A percentile compares a stretch with the other conserved stretches of the same genome.
These are phyloP conservation scores for Fereydounia khargensis DNA, from an alignment of 1,284 basidiomycete genomes.

Conservation along the genomic window DNA sequence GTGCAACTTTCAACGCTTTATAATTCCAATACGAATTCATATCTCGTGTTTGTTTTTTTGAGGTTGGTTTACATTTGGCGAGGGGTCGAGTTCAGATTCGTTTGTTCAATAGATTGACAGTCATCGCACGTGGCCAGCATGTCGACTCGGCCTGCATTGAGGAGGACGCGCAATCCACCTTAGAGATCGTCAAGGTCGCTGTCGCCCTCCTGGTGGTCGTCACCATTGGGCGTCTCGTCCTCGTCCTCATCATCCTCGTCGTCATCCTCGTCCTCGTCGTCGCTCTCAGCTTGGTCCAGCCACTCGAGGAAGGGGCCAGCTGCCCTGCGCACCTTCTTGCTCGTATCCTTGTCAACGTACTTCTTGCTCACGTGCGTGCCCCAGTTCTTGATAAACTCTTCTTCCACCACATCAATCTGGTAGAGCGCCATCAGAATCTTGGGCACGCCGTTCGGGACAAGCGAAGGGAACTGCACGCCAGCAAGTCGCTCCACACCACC, in stretches of 20 bases:
- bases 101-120: neutral
- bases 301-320: slow-evolving; percentile 81
- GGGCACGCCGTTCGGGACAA: slow-evolving; percentile 64
- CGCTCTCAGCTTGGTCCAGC: slow-evolving; percentile 53
- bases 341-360: slow-evolving; percentile 91
- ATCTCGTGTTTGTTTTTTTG: no score
- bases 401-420: slow-evolving; percentile 87
- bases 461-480: slow-evolving; percentile 45
- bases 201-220: slow-evolving; percentile 14
- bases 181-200: slow-evolving; percentile 51
- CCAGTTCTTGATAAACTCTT: slow-evolving; percentile 87
- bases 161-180: neutral
- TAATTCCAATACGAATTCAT: no score
- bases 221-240: slow-evolving; percentile 10
- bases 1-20: no score
- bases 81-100: no score
- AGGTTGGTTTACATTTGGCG: no score
- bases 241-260: slow-evolving; percentile 41
- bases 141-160: neutral
- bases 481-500: slow-evolving; percentile 60
- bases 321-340: slow-evolving; percentile 92
- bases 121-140: neutral
- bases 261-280: slow-evolving; percentile 50
- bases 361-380: slow-evolving; percentile 94
- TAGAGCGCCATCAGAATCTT: slow-evolving; percentile 95